Conservation (phyloP, 306 rosid genomes). For the Macrotyloma uniflorum region DNA sequence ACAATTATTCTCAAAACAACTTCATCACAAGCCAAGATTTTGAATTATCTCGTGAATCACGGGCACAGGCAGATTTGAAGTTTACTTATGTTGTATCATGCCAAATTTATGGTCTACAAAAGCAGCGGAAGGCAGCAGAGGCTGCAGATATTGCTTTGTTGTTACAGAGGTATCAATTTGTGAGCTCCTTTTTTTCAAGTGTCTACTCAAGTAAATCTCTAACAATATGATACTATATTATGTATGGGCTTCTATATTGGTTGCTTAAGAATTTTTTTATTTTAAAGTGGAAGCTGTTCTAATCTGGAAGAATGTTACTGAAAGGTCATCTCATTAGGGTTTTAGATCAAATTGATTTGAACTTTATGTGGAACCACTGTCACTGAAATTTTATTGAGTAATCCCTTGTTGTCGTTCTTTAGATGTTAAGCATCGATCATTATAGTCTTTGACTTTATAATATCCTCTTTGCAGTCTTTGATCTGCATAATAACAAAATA, state of each 20-base stretch:
- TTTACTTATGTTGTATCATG: conserved; percentile 98
- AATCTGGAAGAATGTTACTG: conserved; percentile 13
- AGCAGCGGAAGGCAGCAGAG: conserved; percentile 72
- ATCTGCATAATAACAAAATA: not conserved
- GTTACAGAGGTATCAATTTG: conserved; percentile 74
- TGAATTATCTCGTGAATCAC: conserved; percentile 79
- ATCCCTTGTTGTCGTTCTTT: not conserved
- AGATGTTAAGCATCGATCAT: not conserved
- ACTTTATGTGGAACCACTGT: conserved; percentile 4
- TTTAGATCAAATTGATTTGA: not conserved
- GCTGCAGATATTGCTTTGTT: conserved; percentile 93
- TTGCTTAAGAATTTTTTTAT: conserved; percentile 13
- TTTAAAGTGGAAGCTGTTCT: not conserved
- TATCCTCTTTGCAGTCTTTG: not conserved
- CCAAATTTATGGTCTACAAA: conserved; percentile 99
- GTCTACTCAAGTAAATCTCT: not conserved
- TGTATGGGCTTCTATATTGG: not conserved
- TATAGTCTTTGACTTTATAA: not conserved
- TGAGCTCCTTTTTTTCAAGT: not conserved
- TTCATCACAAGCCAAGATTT: conserved; percentile 71
- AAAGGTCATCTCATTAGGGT: not conserved
- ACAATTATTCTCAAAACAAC: conserved; percentile 59
- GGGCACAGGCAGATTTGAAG: conserved; percentile 96
- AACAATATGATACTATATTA: not conserved
- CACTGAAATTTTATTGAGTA: not conserved